Evolutionary conservation across 2,329 filamentous ascomycete species (phyloP).

Genomic region (Byssoonygena ceratinophila): DNA sequence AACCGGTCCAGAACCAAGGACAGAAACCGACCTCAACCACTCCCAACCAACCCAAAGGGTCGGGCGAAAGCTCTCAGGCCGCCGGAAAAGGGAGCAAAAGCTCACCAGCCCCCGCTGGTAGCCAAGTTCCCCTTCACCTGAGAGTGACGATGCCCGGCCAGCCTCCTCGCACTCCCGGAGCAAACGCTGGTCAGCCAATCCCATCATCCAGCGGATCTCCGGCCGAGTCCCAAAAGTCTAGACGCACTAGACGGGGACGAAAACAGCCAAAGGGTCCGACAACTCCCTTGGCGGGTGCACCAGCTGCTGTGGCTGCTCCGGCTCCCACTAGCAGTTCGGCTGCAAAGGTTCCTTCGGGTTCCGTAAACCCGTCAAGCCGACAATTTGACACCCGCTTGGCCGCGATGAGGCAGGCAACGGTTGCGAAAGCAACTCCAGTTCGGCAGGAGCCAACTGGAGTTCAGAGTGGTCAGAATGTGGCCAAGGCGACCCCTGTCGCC

Average conservation of each 20-base stretch:
- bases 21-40: slow-evolving; percentile 7
- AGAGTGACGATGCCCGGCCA: not conserved
- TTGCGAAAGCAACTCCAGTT: not conserved
- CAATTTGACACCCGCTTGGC: not conserved
- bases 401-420: not conserved
- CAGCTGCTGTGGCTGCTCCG: not conserved
- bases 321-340: not conserved
- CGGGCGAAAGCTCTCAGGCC: slow-evolving; percentile 1
- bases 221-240: not conserved
- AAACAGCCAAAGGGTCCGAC: slow-evolving; percentile 2
- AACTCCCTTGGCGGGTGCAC: not conserved
- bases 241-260: not conserved
- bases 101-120: not conserved
- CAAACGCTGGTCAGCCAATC: not conserved
- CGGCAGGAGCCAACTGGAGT: not conserved
- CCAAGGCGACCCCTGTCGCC: not conserved
- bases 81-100: not conserved
- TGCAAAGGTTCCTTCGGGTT: not conserved
- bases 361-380: not conserved
- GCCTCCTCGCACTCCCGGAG: slow-evolving; percentile 1
- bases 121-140: slow-evolving; percentile 5
- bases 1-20: slow-evolving; percentile 3
- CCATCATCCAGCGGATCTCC: slow-evolving; percentile 4
- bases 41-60: slow-evolving; percentile 3
- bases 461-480: slow-evolving; percentile 3